Percentiles rank a stretch among this genome's conserved stretches.
phyloP scores from a whole-genome alignment of 1,139 yeast genomes.

The Geotrichum siamense region DNA sequence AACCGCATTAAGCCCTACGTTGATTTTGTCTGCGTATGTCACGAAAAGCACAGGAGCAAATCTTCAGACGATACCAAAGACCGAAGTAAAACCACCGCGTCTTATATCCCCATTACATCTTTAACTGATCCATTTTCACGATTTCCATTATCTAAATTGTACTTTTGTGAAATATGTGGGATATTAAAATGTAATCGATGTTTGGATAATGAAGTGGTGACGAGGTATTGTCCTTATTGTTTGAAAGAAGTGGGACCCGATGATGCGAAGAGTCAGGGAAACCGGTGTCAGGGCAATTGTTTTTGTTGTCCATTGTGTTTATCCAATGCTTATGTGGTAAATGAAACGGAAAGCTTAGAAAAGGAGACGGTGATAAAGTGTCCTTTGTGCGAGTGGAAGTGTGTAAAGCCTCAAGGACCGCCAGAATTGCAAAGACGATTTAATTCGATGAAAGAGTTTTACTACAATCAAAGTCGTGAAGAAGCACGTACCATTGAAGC shows the following conservation, averaged over 20 bases:
- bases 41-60: constrained; percentile 8
- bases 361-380: constrained; percentile 17
- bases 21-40: constrained; percentile 17
- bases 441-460: constrained; percentile 17
- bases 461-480: constrained; percentile 17
- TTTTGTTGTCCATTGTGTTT: constrained; percentile 27
- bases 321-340: constrained; percentile 11
- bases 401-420: constrained; percentile 1
- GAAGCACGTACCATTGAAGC: constrained; percentile 18
- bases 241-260: constrained; percentile 27
- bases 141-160: constrained; percentile 19
- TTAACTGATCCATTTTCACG: constrained; percentile 18
- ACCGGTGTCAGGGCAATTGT: constrained; percentile 27
- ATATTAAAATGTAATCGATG: constrained; percentile 26
- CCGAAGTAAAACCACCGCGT: background rate
- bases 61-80: background rate
- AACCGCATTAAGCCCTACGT: constrained; percentile 14
- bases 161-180: constrained; percentile 27
- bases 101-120: constrained; percentile 9
- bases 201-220: constrained; percentile 26
- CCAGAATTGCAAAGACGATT: constrained; percentile 11
- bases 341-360: background rate
- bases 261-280: constrained; percentile 23
- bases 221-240: constrained; percentile 29
- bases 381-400: constrained; percentile 24